These are phyloP conservation scores for Yamadazyma membranifaciens DNA, from an alignment of 1,139 yeast genomes.

Conservation along the genomic window DNA sequence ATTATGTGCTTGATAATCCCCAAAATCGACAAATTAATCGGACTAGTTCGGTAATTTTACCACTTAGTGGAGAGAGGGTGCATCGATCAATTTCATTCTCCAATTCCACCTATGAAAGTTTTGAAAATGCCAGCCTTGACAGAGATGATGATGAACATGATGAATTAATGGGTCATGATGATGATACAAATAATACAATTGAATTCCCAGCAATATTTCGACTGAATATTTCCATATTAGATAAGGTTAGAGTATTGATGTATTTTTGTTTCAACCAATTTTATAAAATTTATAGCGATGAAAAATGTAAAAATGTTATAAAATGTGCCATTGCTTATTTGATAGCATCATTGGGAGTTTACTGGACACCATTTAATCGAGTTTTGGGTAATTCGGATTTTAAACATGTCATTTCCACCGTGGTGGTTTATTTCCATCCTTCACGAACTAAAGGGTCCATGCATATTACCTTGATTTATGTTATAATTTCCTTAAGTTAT, in stretches of 20 bases:
- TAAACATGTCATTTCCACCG: slow-evolving; percentile 80
- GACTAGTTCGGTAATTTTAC: slow-evolving; percentile 39
- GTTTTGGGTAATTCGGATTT: slow-evolving; percentile 68
- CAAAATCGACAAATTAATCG: slow-evolving; percentile 17
- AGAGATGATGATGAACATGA: neutral
- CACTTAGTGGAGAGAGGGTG: slow-evolving; percentile 41
- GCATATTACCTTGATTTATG: slow-evolving; percentile 72
- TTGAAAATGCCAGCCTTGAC: slow-evolving; percentile 7
- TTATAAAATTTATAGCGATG: slow-evolving; percentile 15
- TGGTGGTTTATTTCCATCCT: slow-evolving; percentile 83
- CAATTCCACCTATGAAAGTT: slow-evolving; percentile 10
- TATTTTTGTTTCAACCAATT: slow-evolving; percentile 4
- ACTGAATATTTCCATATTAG: slow-evolving; percentile 7
- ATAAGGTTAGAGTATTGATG: slow-evolving; percentile 10
- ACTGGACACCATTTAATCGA: slow-evolving; percentile 53
- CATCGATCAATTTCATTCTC: slow-evolving; percentile 29
- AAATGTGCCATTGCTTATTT: slow-evolving; percentile 74
- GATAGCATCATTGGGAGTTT: slow-evolving; percentile 75
- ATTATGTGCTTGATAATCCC: slow-evolving; percentile 15
- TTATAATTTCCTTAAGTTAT: slow-evolving; percentile 52
- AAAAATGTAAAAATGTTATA: slow-evolving; percentile 35
- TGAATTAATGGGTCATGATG: slow-evolving; percentile 1
- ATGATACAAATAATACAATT: neutral
- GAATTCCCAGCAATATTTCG: slow-evolving; percentile 2
- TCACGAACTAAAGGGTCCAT: slow-evolving; percentile 77